Evolutionary conservation across 495 filamentous ascomycete genomes (phyloP).

Genomic region (Tuber calosporum): DNA sequence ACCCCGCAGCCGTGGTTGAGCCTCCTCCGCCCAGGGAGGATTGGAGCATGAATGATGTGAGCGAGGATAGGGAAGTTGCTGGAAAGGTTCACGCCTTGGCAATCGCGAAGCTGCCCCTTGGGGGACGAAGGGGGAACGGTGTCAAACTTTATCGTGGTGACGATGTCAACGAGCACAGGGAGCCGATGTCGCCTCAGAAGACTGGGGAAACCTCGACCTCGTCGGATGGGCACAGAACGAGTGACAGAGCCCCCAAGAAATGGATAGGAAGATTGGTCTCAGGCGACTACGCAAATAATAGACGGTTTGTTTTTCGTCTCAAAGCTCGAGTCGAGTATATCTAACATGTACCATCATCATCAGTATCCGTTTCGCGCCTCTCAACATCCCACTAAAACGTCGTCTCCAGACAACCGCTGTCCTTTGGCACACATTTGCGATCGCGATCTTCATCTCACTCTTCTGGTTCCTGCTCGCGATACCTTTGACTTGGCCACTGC

Average conservation of each 20-base stretch:
- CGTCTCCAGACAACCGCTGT: slow-evolving; percentile 83
- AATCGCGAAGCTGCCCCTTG: background rate
- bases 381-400: slow-evolving; percentile 76
- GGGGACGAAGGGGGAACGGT: background rate
- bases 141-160: background rate
- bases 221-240: slow-evolving; percentile 8
- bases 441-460: slow-evolving; percentile 62
- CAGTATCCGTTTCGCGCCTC: slow-evolving; percentile 75
- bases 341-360: background rate
- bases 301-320: background rate
- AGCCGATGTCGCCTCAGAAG: slow-evolving; percentile 10
- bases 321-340: background rate
- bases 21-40: background rate
- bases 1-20: background rate
- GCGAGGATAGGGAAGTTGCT: background rate
- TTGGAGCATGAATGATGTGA: background rate
- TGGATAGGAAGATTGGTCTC: background rate
- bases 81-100: slow-evolving; percentile 4
- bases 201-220: slow-evolving; percentile 21
- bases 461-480: slow-evolving; percentile 91
- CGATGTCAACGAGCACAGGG: background rate
- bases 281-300: background rate
- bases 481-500: slow-evolving; percentile 81
- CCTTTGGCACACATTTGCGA: slow-evolving; percentile 73
- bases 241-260: background rate